Percentiles rank a stretch among this genome's conserved stretches.
Conservation (phyloP, 225 moss, liverwort and hornwort species). For the Pseudoscleropodium purum region DNA sequence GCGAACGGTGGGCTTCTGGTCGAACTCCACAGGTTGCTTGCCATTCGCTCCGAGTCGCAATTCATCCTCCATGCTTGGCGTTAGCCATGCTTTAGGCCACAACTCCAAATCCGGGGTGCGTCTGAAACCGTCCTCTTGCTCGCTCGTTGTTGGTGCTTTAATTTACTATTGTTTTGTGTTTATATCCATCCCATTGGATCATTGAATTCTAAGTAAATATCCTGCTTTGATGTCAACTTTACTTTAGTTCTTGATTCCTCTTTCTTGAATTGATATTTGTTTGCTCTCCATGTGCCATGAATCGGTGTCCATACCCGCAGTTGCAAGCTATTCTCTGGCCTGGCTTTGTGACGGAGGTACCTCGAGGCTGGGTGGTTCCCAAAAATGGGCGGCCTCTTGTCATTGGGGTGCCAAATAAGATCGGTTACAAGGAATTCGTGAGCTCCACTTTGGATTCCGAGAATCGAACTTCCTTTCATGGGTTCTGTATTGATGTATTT, state of each 20-base stretch:
- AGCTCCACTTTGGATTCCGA: slow-evolving; percentile 22
- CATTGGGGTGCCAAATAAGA: slow-evolving; percentile 83
- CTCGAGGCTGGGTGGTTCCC: slow-evolving; percentile 82
- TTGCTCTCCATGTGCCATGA: neutral
- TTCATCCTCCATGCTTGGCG: neutral
- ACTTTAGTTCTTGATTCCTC: neutral
- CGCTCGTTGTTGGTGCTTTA: neutral
- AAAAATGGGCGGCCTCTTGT: slow-evolving; percentile 65
- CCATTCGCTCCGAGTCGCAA: slow-evolving; percentile 12
- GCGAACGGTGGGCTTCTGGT: slow-evolving; percentile 82
- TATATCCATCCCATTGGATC: neutral
- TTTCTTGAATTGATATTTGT: neutral
- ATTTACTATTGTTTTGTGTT: neutral
- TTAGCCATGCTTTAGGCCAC: slow-evolving; percentile 5
- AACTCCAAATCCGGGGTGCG: slow-evolving; percentile 25
- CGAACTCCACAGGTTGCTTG: slow-evolving; percentile 44
- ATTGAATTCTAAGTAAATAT: neutral
- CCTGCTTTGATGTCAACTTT: neutral
- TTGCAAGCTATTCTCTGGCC: slow-evolving; percentile 85
- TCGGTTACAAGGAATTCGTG: slow-evolving; percentile 74
- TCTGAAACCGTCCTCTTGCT: neutral
- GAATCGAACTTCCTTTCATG: slow-evolving; percentile 56
- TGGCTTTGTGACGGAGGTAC: slow-evolving; percentile 55
- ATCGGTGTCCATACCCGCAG: neutral
- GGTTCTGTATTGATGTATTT: slow-evolving; percentile 88